Evolutionary conservation across 805 yeast species (phyloP).

Genomic region (Metschnikowia sp.): DNA sequence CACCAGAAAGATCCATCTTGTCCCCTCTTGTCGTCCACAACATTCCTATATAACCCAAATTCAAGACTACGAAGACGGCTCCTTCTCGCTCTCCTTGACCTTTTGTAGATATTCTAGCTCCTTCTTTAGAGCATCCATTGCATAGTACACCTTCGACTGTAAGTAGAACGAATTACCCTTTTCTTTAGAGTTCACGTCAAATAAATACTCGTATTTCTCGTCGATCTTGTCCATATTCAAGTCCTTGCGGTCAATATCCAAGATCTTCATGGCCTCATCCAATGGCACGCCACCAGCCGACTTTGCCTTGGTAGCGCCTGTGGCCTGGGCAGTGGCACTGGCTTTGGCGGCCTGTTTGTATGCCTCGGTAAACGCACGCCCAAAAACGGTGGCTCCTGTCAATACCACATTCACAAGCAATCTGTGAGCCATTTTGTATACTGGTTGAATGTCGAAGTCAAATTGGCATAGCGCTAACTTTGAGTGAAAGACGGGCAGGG

Average conservation of each 20-base stretch:
- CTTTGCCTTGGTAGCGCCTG: constrained; percentile 38
- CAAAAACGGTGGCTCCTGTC: constrained; percentile 95
- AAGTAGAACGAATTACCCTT: constrained; percentile 94
- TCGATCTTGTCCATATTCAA: constrained; percentile 58
- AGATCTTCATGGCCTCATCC: constrained; percentile 88
- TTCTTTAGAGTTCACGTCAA: constrained; percentile 86
- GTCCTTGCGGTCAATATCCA: constrained; percentile 65
- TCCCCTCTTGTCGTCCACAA: neutral
- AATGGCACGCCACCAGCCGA: constrained; percentile 76
- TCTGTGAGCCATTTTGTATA: constrained; percentile 72
- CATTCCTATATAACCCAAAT: neutral
- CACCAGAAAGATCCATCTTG: no score
- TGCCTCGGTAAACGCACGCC: constrained; percentile 94
- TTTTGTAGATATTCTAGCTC: constrained; percentile 65
- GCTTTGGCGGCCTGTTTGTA: constrained; percentile 95
- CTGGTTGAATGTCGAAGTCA: no score
- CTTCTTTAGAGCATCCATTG: constrained; percentile 83
- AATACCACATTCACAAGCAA: constrained; percentile 82
- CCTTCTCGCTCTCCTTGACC: constrained; percentile 28
- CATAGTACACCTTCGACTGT: constrained; percentile 90
- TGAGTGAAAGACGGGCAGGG: no score
- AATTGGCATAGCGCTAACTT: no score
- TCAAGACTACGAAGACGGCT: constrained; percentile 1
- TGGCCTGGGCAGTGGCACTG: constrained; percentile 56
- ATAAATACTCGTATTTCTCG: constrained; percentile 74